Conservation (phyloP, 257 asterid genomes). For the Avicennia marina region DNA sequence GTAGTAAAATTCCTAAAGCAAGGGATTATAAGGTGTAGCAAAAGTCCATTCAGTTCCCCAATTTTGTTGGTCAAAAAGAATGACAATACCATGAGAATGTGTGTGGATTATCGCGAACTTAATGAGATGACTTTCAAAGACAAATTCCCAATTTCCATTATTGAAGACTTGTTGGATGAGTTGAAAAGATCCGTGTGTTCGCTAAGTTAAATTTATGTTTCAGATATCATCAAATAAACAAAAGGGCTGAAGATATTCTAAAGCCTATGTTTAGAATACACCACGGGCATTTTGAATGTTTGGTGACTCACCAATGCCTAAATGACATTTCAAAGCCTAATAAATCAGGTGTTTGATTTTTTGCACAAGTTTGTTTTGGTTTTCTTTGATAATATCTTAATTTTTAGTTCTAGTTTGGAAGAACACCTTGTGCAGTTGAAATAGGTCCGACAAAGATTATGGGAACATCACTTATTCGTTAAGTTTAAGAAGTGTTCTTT, state of each 20-base stretch:
- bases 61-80: not conserved
- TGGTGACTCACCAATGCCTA: not conserved
- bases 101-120: not conserved
- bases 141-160: not conserved
- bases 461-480: not conserved
- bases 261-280: not conserved
- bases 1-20: no score
- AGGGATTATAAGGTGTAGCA: not conserved
- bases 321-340: not conserved
- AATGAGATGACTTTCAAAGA: not conserved
- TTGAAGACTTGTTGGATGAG: conserved; percentile 3
- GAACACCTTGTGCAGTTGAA: not conserved
- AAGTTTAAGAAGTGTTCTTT: not conserved
- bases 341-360: not conserved
- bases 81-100: not conserved
- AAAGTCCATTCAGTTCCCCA: not conserved
- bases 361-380: not conserved
- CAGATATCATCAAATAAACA: not conserved
- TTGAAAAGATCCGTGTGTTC: not conserved
- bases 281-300: not conserved
- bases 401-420: not conserved
- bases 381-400: not conserved
- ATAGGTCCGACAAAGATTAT: not conserved
- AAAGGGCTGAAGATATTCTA: not conserved
- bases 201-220: not conserved